Conservation (phyloP, 1,139 yeast genomes). For the Debaryomyces sp. region DNA sequence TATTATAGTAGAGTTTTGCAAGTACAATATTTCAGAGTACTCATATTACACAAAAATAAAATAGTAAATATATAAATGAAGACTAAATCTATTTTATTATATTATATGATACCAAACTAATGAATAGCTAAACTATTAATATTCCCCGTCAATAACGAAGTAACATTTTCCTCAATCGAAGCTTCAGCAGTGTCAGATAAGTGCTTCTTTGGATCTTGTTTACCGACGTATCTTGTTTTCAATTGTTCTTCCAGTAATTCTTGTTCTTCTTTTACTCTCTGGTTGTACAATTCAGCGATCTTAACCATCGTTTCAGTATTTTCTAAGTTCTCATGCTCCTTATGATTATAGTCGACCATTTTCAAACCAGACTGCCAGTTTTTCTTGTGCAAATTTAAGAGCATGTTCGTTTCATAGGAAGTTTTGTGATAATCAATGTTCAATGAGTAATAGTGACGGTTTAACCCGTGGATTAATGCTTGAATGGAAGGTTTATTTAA, state of each 20-base stretch:
- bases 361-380: slow-evolving; percentile 95
- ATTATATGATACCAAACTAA: slow-evolving; percentile 25
- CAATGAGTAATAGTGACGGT: slow-evolving; percentile 94
- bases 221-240: slow-evolving; percentile 95
- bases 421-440: slow-evolving; percentile 96
- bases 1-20: background rate
- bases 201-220: slow-evolving; percentile 98
- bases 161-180: slow-evolving; percentile 86
- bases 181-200: slow-evolving; percentile 85
- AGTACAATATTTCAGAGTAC: background rate
- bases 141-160: slow-evolving; percentile 82
- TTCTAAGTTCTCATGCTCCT: slow-evolving; percentile 74
- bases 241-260: slow-evolving; percentile 86
- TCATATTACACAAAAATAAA: slow-evolving; percentile 4
- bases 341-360: slow-evolving; percentile 74
- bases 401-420: slow-evolving; percentile 89
- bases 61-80: background rate
- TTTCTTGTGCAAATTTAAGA: slow-evolving; percentile 89
- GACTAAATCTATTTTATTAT: background rate
- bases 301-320: slow-evolving; percentile 82
- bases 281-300: slow-evolving; percentile 88
- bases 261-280: slow-evolving; percentile 90
- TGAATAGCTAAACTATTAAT: slow-evolving; percentile 85
- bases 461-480: slow-evolving; percentile 94
- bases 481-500: slow-evolving; percentile 97